Base-by-base conservation (phyloP, 306 rosid genomes). In the Begonia masoniana region DNA sequence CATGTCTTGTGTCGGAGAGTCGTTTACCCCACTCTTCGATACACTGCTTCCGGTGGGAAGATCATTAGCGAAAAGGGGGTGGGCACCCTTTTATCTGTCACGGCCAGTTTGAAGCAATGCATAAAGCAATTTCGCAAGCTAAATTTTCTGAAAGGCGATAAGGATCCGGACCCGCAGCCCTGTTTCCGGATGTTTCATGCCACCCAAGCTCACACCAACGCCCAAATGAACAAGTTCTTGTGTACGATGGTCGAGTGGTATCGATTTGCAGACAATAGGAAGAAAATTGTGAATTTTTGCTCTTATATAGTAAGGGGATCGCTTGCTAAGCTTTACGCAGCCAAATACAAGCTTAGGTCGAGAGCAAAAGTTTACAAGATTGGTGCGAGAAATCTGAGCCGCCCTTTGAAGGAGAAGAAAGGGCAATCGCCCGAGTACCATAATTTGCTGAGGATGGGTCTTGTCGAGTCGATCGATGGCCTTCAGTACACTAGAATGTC, bases 141-240 rank as follows among this genome's bases (percentile, higher is more conserved):
- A 67, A 78, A 46, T 60, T 89, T 89, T 71, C 71, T 89, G 36
- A 89, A 85, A 77, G 97, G 97, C 6, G 97, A 89, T 66, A 70
- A 80, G 56, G 97, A 89, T 71, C 97, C 97, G 3, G 95, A 89
- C 68, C 97, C 97, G 43, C 95, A 89, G 55, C 95, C 97, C 56
- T 89, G 97, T 61, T 89, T 89, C 66, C 76, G 97, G 62, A 89
- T 89, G 97, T 89, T 85, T 70, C 97, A 89, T 62, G 95, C 97
- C 59, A 89, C 97, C 2, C 97, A 89, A 61, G 94, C 97, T 42
- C 95, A 85, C 65, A 89, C 94, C n/a, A 89, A 89, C 77, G 83
- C 91, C 49, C 97, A 89, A 73, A 85, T 85, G 97, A 89, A 89
- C 73, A 89, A 89, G 91, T 83, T 85, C 48, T 69, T 89, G 67